Evolutionary conservation across 352 stramenopile genomes (phyloP).

Genomic region (Aphanomyces astaci): DNA sequence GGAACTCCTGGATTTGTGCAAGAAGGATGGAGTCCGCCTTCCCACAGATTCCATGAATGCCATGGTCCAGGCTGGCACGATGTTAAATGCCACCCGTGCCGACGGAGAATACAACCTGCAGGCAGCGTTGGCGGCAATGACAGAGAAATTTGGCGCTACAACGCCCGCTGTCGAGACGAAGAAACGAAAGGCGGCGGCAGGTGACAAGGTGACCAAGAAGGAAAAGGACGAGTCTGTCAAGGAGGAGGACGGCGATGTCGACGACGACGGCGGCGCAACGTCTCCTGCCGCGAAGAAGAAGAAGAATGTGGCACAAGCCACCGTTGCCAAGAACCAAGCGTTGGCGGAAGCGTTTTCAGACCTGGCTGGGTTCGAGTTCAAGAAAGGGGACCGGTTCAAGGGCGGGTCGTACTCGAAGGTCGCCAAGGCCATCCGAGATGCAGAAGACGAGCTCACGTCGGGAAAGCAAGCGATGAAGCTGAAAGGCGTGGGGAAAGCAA

Average conservation of each 20-base stretch:
- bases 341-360: constrained; percentile 71
- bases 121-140: constrained; percentile 51
- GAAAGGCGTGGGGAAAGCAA: constrained; percentile 78
- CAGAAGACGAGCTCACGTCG: constrained; percentile 46
- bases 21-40: constrained; percentile 65
- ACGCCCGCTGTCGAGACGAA: constrained; percentile 39
- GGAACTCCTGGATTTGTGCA: constrained; percentile 72
- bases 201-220: constrained; percentile 25
- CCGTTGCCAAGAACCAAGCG: constrained; percentile 54
- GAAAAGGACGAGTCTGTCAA: constrained; percentile 16
- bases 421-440: constrained; percentile 71
- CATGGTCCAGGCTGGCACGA: constrained; percentile 70
- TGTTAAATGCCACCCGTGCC: constrained; percentile 78
- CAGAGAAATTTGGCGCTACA: constrained; percentile 58
- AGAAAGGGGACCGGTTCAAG: constrained; percentile 81
- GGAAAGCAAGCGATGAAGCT: constrained; percentile 78
- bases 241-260: constrained; percentile 15
- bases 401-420: constrained; percentile 83
- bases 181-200: constrained; percentile 40
- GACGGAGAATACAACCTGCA: constrained; percentile 34
- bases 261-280: constrained; percentile 32
- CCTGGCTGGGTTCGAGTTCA: constrained; percentile 83
- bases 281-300: constrained; percentile 51
- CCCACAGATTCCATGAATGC: constrained; percentile 73
- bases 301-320: constrained; percentile 36